Conservation (phyloP, 2,329 filamentous ascomycete species). For the Sclerotinia nivalis region DNA sequence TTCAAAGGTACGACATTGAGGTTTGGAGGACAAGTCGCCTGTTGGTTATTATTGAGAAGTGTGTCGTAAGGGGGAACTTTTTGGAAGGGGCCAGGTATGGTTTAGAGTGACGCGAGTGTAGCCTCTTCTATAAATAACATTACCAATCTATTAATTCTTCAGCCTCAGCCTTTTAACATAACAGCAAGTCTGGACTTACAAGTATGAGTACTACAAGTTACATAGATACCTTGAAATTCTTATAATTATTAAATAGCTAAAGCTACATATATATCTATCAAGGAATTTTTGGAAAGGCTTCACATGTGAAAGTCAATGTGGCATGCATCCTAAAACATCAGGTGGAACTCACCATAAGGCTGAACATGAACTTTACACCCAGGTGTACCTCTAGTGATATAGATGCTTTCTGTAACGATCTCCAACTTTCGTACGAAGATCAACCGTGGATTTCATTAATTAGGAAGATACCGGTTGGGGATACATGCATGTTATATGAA, state of each 20-base stretch:
- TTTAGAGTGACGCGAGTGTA: conserved; percentile 19
- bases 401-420: neutral
- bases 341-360: conserved; percentile 12
- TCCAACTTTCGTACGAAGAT: neutral
- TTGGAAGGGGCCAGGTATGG: conserved; percentile 20
- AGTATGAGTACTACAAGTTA: neutral
- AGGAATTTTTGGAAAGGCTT: neutral
- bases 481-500: neutral
- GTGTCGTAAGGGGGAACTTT: conserved; percentile 25
- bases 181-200: neutral
- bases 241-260: neutral
- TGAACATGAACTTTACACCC: conserved; percentile 11
- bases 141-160: conserved; percentile 12
- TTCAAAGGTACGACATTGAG: conserved; percentile 38
- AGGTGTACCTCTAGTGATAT: conserved; percentile 13
- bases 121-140: conserved; percentile 26
- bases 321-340: conserved; percentile 5
- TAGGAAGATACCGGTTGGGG: neutral
- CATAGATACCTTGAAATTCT: too few species aligned
- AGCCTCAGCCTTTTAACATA: conserved; percentile 19
- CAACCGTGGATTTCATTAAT: neutral
- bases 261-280: neutral
- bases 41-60: conserved; percentile 1
- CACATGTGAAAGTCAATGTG: neutral
- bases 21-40: conserved; percentile 29